phyloP scores from a whole-genome alignment of 306 rosid genomes.

The Rubus parviflorus region DNA sequence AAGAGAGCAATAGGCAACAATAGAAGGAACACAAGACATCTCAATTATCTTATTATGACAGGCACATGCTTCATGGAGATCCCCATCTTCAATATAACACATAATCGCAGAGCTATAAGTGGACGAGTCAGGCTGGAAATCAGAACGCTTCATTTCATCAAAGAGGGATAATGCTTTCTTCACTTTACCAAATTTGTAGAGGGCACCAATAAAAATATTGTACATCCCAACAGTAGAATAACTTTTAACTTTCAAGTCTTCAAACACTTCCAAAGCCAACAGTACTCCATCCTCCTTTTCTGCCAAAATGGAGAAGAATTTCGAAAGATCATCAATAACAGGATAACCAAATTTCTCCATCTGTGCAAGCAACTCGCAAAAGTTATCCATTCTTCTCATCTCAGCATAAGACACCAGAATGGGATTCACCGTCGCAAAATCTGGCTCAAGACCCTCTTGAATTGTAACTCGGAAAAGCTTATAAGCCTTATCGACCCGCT shows the following conservation, averaged over 20 bases:
- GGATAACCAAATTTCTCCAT: slow-evolving; percentile 56
- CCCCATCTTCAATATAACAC: slow-evolving; percentile 56
- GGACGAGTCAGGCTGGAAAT: slow-evolving; percentile 43
- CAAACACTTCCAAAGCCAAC: slow-evolving; percentile 50
- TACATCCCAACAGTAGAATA: slow-evolving; percentile 49
- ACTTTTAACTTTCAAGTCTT: slow-evolving; percentile 47
- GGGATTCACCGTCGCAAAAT: slow-evolving; percentile 52
- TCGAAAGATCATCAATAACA: slow-evolving; percentile 48
- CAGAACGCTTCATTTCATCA: slow-evolving; percentile 48
- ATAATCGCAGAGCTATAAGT: slow-evolving; percentile 50
- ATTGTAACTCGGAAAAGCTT: slow-evolving; percentile 60
- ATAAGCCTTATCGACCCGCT: slow-evolving; percentile 61
- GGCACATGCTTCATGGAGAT: slow-evolving; percentile 61
- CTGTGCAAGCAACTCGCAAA: slow-evolving; percentile 51
- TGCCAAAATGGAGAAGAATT: slow-evolving; percentile 51
- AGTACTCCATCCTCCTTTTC: slow-evolving; percentile 46
- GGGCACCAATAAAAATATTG: slow-evolving; percentile 60
- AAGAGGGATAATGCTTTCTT: slow-evolving; percentile 60
- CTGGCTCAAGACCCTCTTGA: slow-evolving; percentile 60
- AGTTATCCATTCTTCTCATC: slow-evolving; percentile 46
- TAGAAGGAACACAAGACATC: slow-evolving; percentile 71
- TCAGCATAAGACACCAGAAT: slow-evolving; percentile 54
- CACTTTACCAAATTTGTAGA: slow-evolving; percentile 47
- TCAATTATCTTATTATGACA: slow-evolving; percentile 69
- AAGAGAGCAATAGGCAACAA: slow-evolving; percentile 58